Conservation (phyloP, 1,139 yeast genomes). For the Lipomyces yarrowii region DNA sequence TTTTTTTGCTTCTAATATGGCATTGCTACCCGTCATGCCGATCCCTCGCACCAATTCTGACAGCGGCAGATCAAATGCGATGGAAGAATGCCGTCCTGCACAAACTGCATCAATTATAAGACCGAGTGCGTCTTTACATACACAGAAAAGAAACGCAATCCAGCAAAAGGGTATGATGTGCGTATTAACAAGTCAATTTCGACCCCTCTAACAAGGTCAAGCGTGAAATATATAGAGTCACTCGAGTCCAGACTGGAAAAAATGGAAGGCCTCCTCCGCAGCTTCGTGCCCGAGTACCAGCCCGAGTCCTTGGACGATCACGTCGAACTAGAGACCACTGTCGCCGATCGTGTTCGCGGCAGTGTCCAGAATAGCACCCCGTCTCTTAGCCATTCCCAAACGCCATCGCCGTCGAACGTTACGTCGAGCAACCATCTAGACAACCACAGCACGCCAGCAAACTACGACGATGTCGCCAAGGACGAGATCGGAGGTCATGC, state of each 20-base stretch:
- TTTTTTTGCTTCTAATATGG: neutral
- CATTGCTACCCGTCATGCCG: neutral
- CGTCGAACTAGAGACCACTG: conserved; percentile 31
- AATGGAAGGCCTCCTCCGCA: conserved; percentile 41
- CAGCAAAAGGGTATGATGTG: conserved; percentile 34
- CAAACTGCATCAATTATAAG: conserved; percentile 53
- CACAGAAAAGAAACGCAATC: conserved; percentile 39
- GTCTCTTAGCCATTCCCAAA: neutral
- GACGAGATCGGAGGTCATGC: neutral
- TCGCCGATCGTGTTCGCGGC: conserved; percentile 29
- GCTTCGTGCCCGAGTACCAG: conserved; percentile 28
- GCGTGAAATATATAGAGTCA: conserved; percentile 37
- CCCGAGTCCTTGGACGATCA: conserved; percentile 28
- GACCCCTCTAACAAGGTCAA: conserved; percentile 3
- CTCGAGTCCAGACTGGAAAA: conserved; percentile 41
- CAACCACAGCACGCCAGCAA: neutral
- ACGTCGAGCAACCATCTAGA: neutral
- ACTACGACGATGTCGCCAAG: neutral
- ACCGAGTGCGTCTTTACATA: conserved; percentile 40
- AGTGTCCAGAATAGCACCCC: conserved; percentile 17
- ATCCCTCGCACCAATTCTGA: neutral
- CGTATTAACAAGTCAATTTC: neutral
- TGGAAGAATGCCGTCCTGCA: conserved; percentile 66
- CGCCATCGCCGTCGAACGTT: neutral
- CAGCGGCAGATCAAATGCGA: conserved; percentile 61